Conservation (phyloP, 495 filamentous ascomycete genomes). For the Thermothielavioides terrestris region DNA sequence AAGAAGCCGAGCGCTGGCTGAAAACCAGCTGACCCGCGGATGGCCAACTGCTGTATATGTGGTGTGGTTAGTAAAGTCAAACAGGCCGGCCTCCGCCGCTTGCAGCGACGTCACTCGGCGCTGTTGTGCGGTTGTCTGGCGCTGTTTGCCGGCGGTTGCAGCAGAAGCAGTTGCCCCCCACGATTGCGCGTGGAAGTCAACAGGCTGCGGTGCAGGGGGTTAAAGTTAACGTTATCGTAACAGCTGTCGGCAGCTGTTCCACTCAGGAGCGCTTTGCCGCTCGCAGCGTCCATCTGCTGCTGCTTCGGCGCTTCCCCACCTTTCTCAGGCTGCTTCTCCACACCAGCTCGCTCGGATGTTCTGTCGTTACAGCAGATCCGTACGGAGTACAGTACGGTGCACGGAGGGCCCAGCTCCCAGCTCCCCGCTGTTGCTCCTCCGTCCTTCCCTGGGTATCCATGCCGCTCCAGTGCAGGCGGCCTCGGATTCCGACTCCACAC, state of each 20-base stretch:
- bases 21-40: too few relatives aligned
- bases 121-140: neutral
- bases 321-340: too few relatives aligned
- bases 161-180: neutral
- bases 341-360: too few relatives aligned
- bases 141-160: slow-evolving; percentile 1
- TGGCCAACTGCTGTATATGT: slow-evolving; percentile 5
- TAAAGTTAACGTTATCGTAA: too few relatives aligned
- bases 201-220: too few relatives aligned
- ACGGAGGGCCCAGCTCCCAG: neutral
- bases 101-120: neutral
- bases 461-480: neutral
- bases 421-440: slow-evolving; percentile 1
- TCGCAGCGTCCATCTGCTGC: too few relatives aligned
- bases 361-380: too few relatives aligned
- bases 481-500: neutral
- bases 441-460: neutral
- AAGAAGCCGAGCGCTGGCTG: neutral
- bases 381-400: too few relatives aligned
- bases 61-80: slow-evolving; percentile 18
- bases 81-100: slow-evolving; percentile 15
- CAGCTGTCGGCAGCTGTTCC: too few relatives aligned
- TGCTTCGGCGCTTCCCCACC: too few relatives aligned
- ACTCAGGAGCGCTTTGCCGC: too few relatives aligned
- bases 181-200: slow-evolving; percentile 2